Conservation (phyloP, 768 basidiomycete genomes). For the Kwoniella shandongensis region DNA sequence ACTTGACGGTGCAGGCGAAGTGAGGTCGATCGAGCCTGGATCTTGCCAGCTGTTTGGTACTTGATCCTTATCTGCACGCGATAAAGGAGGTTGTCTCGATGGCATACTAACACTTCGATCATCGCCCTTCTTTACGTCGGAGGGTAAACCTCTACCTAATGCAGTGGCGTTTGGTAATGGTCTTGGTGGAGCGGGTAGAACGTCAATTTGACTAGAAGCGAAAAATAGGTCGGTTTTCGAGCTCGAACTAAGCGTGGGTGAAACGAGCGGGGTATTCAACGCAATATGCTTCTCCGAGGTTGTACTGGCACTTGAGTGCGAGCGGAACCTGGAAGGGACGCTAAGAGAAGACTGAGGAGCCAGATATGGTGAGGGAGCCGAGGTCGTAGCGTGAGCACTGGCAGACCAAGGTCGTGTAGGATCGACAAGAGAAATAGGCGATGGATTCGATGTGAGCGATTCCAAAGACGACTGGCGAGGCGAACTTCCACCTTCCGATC, state of each 20-base stretch:
- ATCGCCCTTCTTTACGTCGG: slow-evolving; percentile 1
- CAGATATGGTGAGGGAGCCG: background rate
- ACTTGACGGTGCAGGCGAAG: slow-evolving; percentile 13
- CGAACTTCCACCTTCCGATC: background rate
- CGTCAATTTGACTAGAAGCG: slow-evolving; percentile 22
- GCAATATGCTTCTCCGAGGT: slow-evolving; percentile 1
- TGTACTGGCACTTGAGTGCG: slow-evolving; percentile 15
- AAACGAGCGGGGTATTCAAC: slow-evolving; percentile 14
- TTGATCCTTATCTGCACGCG: background rate
- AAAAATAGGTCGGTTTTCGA: slow-evolving; percentile 52
- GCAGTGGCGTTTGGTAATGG: slow-evolving; percentile 26
- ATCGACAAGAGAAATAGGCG: slow-evolving; percentile 9
- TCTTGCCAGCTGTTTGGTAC: slow-evolving; percentile 7
- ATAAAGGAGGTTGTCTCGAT: background rate
- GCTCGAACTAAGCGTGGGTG: slow-evolving; percentile 35
- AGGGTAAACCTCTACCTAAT: slow-evolving; percentile 30
- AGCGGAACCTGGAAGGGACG: slow-evolving; percentile 6
- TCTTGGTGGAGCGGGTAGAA: slow-evolving; percentile 45
- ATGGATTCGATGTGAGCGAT: slow-evolving; percentile 17
- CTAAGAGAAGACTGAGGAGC: slow-evolving; percentile 1
- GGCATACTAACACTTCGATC: slow-evolving; percentile 14
- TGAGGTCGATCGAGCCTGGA: slow-evolving; percentile 9
- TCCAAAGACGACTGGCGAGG: slow-evolving; percentile 20
- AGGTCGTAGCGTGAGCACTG: background rate
- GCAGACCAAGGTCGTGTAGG: slow-evolving; percentile 12